Conservation (phyloP, 805 yeast genomes). For the Saccharomycopsis microspora region DNA sequence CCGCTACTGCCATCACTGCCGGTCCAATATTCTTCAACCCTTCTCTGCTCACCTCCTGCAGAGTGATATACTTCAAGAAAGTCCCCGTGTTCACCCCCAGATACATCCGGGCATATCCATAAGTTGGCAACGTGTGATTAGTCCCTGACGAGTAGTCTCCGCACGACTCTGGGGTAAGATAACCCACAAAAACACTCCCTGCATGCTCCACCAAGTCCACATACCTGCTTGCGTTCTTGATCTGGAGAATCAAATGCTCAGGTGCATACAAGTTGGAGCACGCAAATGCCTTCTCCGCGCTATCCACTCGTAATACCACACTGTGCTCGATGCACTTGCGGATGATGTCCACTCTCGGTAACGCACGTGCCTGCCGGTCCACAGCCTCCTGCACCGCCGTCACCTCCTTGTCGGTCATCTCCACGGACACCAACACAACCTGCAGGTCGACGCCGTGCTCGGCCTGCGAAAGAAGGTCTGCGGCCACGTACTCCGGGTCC, state of each 20-base stretch:
- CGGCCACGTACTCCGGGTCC: slow-evolving; percentile 94
- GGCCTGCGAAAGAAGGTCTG: slow-evolving; percentile 92
- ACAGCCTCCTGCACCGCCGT: slow-evolving; percentile 72
- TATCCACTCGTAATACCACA: slow-evolving; percentile 56
- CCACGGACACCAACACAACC: slow-evolving; percentile 82
- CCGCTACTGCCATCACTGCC: slow-evolving; percentile 93
- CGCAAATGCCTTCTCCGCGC: slow-evolving; percentile 71
- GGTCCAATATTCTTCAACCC: slow-evolving; percentile 87
- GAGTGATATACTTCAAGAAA: slow-evolving; percentile 88
- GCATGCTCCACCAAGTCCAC: slow-evolving; percentile 79
- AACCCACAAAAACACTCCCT: slow-evolving; percentile 94
- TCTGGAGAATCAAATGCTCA: slow-evolving; percentile 90
- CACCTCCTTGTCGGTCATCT: slow-evolving; percentile 47
- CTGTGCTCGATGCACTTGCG: slow-evolving; percentile 90
- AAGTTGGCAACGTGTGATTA: slow-evolving; percentile 96
- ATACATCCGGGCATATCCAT: slow-evolving; percentile 96
- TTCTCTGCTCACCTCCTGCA: slow-evolving; percentile 78
- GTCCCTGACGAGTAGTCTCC: slow-evolving; percentile 99
- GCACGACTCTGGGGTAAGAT: slow-evolving; percentile 93
- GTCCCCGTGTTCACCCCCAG: slow-evolving; percentile 96
- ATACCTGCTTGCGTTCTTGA: slow-evolving; percentile 62
- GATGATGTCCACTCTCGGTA: slow-evolving; percentile 90
- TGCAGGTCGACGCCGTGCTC: slow-evolving; percentile 99
- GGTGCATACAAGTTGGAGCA: slow-evolving; percentile 92
- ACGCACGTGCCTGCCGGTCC: slow-evolving; percentile 64